Evolutionary conservation across 1,139 yeast genomes (phyloP).

Genomic region (Saccharomycopsis crataegensis): DNA sequence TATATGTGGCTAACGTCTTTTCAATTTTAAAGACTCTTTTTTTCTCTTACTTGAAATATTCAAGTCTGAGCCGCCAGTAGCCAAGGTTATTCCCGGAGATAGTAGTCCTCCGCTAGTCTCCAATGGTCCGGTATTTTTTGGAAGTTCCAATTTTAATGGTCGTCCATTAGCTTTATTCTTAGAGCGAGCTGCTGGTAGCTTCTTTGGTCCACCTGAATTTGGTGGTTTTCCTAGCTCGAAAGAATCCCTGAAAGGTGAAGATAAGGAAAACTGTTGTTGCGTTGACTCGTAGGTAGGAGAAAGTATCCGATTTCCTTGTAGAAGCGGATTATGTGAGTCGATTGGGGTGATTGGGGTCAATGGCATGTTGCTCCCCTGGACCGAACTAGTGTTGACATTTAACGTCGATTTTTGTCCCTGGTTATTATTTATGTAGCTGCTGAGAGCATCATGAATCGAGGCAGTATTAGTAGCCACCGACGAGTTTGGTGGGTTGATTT

Average conservation of each 20-base stretch:
- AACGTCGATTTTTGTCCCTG: neutral
- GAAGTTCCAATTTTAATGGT: constrained; percentile 1
- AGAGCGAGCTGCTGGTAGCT: neutral
- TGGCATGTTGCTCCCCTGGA: constrained; percentile 7
- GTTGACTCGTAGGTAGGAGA: neutral
- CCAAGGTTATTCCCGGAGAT: neutral
- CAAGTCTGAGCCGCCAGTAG: neutral
- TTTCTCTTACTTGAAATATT: constrained; percentile 29
- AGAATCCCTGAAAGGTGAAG: constrained; percentile 6
- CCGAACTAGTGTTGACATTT: neutral
- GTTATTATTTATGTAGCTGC: constrained; percentile 6
- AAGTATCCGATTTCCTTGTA: neutral
- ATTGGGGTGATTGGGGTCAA: constrained; percentile 21
- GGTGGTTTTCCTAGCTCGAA: neutral
- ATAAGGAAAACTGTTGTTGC: neutral
- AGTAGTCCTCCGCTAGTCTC: neutral
- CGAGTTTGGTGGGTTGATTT: constrained; percentile 1
- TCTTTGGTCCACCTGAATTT: neutral
- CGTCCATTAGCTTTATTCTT: neutral
- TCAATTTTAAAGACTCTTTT: constrained; percentile 34
- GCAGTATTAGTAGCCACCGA: neutral
- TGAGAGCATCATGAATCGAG: constrained; percentile 13
- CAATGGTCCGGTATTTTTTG: neutral
- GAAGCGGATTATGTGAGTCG: neutral
- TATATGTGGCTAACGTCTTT: constrained; percentile 23